These are phyloP conservation scores for Stereocaulon alpinum DNA, from an alignment of 495 filamentous ascomycete genomes.

Conservation along the genomic window DNA sequence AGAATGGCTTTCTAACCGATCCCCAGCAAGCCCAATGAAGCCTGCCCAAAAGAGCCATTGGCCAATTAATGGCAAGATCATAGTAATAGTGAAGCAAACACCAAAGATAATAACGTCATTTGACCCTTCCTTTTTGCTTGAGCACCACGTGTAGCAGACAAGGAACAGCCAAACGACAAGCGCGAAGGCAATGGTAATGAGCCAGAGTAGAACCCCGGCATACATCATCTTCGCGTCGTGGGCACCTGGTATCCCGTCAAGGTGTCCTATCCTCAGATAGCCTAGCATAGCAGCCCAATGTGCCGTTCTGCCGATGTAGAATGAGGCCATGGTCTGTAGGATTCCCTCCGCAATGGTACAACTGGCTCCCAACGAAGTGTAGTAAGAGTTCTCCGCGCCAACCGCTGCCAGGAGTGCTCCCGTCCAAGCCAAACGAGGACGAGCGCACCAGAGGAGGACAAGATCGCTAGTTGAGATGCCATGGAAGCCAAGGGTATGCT, in stretches of 20 bases:
- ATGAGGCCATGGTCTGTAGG: not conserved
- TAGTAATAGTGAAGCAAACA: not conserved
- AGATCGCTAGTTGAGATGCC: not conserved
- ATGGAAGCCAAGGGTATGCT: not conserved
- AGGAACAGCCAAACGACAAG: not conserved
- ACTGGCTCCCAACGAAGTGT: slow-evolving; percentile 1
- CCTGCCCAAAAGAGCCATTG: slow-evolving; percentile 4
- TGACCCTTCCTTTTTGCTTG: not conserved
- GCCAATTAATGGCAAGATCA: not conserved
- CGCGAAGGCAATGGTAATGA: not conserved
- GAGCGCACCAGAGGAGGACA: slow-evolving; percentile 1
- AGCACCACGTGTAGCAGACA: not conserved
- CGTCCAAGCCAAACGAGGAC: slow-evolving; percentile 2
- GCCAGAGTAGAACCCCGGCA: not conserved
- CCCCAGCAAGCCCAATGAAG: slow-evolving; percentile 3
- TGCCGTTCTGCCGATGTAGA: not conserved
- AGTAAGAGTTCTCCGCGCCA: not conserved
- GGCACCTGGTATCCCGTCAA: not conserved
- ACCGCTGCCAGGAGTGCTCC: not conserved
- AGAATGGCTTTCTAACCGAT: not conserved
- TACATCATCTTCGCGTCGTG: slow-evolving; percentile 3
- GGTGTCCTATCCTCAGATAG: not conserved
- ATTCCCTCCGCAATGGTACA: slow-evolving; percentile 5
- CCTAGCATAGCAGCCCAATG: slow-evolving; percentile 1
- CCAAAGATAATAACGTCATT: not conserved